Conservation (phyloP, 495 filamentous ascomycete species). For the Durotheca rogersii region DNA sequence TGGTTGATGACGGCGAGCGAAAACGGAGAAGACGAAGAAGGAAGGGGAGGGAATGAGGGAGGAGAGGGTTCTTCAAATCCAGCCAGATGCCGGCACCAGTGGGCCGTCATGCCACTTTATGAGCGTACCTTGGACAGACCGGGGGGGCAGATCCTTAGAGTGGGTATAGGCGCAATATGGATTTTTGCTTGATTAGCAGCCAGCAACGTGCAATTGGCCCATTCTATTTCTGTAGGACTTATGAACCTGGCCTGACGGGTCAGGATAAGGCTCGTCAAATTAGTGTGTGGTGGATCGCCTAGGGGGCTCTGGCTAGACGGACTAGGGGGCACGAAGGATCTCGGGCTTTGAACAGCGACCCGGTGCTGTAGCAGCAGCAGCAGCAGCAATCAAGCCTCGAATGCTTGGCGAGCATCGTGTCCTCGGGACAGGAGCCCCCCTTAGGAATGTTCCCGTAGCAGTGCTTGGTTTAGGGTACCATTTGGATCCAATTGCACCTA, state of each 20-base stretch:
- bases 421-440: background rate
- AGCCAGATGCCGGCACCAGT: slow-evolving; percentile 8
- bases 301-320: background rate
- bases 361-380: too few relatives aligned
- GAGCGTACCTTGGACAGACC: background rate
- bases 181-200: background rate
- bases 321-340: slow-evolving; percentile 18
- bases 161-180: background rate
- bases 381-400: too few relatives aligned
- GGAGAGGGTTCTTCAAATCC: too few relatives aligned
- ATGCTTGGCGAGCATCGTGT: too few relatives aligned
- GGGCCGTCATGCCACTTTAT: slow-evolving; percentile 16
- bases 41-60: too few relatives aligned
- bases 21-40: slow-evolving; percentile 1
- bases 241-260: slow-evolving; percentile 7
- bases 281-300: slow-evolving; percentile 8
- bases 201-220: slow-evolving; percentile 10
- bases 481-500: background rate
- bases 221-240: slow-evolving; percentile 26
- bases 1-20: slow-evolving; percentile 14
- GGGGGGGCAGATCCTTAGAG: slow-evolving; percentile 5
- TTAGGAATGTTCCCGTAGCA: too few relatives aligned
- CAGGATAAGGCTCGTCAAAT: background rate
- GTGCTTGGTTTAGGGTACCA: too few relatives aligned
- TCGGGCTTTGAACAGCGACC: background rate